phyloP scores from a whole-genome alignment of 495 filamentous ascomycete genomes.

The Xanthoparmelia taractica region DNA sequence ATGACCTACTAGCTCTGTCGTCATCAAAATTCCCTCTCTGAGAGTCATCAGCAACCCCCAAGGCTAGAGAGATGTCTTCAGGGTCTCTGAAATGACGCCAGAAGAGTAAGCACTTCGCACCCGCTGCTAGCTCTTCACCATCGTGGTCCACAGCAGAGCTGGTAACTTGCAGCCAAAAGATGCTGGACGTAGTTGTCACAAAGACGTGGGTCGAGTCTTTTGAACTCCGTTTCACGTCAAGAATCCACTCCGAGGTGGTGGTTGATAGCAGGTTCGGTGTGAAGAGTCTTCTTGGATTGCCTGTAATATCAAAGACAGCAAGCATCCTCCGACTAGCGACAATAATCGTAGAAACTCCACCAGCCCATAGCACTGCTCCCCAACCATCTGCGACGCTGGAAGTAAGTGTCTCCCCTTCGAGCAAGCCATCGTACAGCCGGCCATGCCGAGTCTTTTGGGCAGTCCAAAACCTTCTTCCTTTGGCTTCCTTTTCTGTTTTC shows the following conservation, averaged over 20 bases:
- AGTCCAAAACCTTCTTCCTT: constrained; percentile 26
- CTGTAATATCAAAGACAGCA: constrained; percentile 36
- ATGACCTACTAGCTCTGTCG: constrained; percentile 25
- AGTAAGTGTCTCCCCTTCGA: not conserved
- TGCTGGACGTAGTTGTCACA: constrained; percentile 45
- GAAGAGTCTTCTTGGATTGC: constrained; percentile 22
- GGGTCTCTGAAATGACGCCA: constrained; percentile 43
- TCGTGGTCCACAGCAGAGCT: constrained; percentile 13
- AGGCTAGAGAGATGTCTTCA: constrained; percentile 39
- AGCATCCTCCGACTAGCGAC: constrained; percentile 39
- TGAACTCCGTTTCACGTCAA: constrained; percentile 44
- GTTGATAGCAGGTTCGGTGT: constrained; percentile 34
- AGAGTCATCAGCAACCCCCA: constrained; percentile 28
- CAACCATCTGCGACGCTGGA: constrained; percentile 38
- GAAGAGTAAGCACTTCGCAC: constrained; percentile 27
- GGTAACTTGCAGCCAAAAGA: constrained; percentile 37
- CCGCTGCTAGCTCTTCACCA: constrained; percentile 16
- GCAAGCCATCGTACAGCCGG: not conserved
- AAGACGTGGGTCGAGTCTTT: constrained; percentile 45
- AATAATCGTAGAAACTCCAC: constrained; percentile 38
- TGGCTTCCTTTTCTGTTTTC: constrained; percentile 32
- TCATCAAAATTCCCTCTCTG: constrained; percentile 20
- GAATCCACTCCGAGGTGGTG: constrained; percentile 44
- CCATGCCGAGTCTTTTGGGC: constrained; percentile 25
- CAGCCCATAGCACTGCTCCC: constrained; percentile 44